A percentile compares a stretch with the other conserved stretches of the same genome.
These are phyloP conservation scores for Annona squamosa DNA, from an alignment of 164 flowering plant genomes.

Conservation along the genomic window DNA sequence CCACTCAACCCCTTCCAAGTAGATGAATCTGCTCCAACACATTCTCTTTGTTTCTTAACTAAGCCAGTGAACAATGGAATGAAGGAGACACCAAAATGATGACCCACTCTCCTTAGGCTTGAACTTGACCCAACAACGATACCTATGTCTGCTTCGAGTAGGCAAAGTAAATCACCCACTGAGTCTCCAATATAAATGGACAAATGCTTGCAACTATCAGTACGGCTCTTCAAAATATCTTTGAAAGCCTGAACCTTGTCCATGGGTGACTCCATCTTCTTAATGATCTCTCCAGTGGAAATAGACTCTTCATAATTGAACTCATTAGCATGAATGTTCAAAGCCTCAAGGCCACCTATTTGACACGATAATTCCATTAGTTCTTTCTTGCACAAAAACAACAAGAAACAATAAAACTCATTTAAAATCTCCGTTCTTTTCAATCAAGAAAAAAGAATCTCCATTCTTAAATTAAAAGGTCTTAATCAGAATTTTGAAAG, in stretches of 20 bases:
- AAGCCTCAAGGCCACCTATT: conserved; percentile 27
- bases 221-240: conserved; percentile 13
- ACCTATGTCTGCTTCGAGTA: conserved; percentile 34
- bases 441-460: too few relatives aligned
- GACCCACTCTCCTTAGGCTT: conserved; percentile 26
- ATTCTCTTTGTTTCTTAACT: conserved; percentile 28
- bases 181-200: conserved; percentile 32
- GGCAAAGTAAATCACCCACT: conserved; percentile 32
- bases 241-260: conserved; percentile 32
- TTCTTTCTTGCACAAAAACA: neutral
- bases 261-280: conserved; percentile 30
- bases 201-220: conserved; percentile 11
- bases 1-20: conserved; percentile 29
- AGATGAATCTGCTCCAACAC: conserved; percentile 7
- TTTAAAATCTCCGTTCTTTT: neutral
- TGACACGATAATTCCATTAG: neutral
- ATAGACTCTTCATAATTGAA: conserved; percentile 24
- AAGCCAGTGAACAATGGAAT: conserved; percentile 31
- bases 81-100: conserved; percentile 28
- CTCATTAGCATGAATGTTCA: conserved; percentile 33
- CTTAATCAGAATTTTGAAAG: neutral
- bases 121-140: conserved; percentile 30
- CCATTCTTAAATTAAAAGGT: neutral
- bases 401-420: neutral
- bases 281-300: conserved; percentile 30